phyloP scores from a whole-genome alignment of 805 yeast species.

The Pichia californica region DNA sequence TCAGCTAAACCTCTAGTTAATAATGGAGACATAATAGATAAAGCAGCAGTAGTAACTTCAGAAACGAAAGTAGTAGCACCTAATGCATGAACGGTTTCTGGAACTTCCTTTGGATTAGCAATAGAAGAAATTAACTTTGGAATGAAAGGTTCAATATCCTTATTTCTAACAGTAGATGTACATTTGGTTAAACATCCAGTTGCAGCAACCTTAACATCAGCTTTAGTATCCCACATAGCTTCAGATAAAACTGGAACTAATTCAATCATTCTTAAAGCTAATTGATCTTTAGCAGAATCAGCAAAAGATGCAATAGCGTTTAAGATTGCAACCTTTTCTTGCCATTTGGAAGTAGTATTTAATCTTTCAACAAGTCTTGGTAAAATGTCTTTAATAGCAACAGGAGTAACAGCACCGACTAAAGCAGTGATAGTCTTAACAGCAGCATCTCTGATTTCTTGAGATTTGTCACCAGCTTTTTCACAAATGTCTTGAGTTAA shows the following conservation, averaged over 20 bases:
- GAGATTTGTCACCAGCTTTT: slow-evolving; percentile 88
- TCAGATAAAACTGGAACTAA: slow-evolving; percentile 97
- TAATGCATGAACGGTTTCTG: slow-evolving; percentile 96
- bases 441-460: slow-evolving; percentile 68
- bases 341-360: slow-evolving; percentile 84
- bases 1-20: slow-evolving; percentile 99
- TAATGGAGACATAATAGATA: slow-evolving; percentile 98
- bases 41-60: slow-evolving; percentile 98
- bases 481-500: slow-evolving; percentile 64
- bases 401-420: slow-evolving; percentile 81
- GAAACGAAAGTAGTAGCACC: slow-evolving; percentile 99
- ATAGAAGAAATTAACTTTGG: slow-evolving; percentile 96
- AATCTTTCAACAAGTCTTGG: slow-evolving; percentile 72
- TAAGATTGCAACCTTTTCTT: slow-evolving; percentile 90
- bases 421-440: slow-evolving; percentile 69
- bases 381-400: slow-evolving; percentile 83
- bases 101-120: slow-evolving; percentile 93
- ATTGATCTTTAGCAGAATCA: slow-evolving; percentile 89
- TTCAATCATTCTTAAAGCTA: slow-evolving; percentile 99
- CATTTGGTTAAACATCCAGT: slow-evolving; percentile 92
- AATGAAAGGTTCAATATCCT: slow-evolving; percentile 98
- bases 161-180: slow-evolving; percentile 97
- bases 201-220: slow-evolving; percentile 96
- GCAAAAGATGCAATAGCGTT: slow-evolving; percentile 82
- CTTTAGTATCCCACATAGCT: slow-evolving; percentile 99